Evolutionary conservation across 2,329 filamentous ascomycete genomes (phyloP), one percentile per base, ranked within the genome.

Genomic region (Trichoderma sp.): DNA sequence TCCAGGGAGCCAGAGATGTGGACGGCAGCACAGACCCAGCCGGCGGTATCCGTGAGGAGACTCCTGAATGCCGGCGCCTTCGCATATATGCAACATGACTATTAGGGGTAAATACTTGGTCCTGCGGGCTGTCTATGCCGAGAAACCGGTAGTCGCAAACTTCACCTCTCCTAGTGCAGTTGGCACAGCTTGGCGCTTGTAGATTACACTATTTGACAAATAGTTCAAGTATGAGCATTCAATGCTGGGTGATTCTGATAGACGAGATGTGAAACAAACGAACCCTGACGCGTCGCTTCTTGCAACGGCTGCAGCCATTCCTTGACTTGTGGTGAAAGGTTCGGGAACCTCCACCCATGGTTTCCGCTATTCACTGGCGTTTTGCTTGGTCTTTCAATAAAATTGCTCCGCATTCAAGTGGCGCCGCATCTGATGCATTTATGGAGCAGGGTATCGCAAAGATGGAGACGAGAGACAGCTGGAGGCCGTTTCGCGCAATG

Each of bases 251-350:
- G n/a, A 2, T 11, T 11, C 55, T 46, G 3, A n/a, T n/a, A n/a
- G 26, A 46, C 7, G 7, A 28, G 37, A 65, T 26, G 21, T 6
- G 26, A 37, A n/a, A 32, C 26, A 46, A 16, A 66, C 61, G 37
- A 58, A 66, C 61, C 52, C 61, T 66, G 52, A 66, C 61, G 24
- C 52, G 61, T 30, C 61, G 61, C 61, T 56, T 66, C 61, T 66
- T 66, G 61, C 61, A 66, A 49, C 61, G 61, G 37, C 52, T 46
- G 39, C 61, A 66, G 52, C 61, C 61, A 56, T 66, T 66, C 1
- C 52, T n/a, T 7, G 61, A 46, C 52, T 66, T 66, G 52, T 66
- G 52, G 37, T 66, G 61, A 52, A 58, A 66, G 16, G 61, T 66
- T 56, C 61, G 61, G 21, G 61, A 66, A 28, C 61, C 61, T 2